Percentiles rank a stretch among this genome's conserved stretches.
These are phyloP conservation scores for Aplosporella prunicola DNA, from an alignment of 2,329 filamentous ascomycete species.

Conservation along the genomic window DNA sequence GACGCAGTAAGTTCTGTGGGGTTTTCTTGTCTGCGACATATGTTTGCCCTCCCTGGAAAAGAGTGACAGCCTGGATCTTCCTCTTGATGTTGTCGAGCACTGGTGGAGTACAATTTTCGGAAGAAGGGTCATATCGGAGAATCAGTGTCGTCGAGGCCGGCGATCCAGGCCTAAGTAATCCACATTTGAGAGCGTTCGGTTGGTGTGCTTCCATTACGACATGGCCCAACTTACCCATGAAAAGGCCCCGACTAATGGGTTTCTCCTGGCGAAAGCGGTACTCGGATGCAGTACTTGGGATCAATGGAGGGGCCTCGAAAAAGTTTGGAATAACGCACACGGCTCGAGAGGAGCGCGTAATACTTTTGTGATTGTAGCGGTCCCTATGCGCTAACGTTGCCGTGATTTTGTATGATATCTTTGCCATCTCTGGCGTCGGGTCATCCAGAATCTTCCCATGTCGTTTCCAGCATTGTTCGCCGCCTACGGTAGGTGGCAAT, in stretches of 20 bases:
- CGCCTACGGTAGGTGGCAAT: background rate
- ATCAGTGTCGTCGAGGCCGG: background rate
- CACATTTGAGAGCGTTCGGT: background rate
- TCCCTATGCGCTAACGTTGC: background rate
- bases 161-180: background rate
- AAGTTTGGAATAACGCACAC: background rate
- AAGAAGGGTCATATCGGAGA: background rate
- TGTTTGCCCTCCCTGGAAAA: background rate
- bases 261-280: constrained; percentile 5
- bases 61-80: background rate
- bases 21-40: background rate
- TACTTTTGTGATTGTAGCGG: too few species aligned
- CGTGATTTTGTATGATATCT: background rate
- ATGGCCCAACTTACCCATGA: background rate
- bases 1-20: too few species aligned
- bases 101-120: background rate
- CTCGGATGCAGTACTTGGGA: background rate
- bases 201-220: background rate
- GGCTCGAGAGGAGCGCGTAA: background rate
- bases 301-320: background rate
- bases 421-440: constrained; percentile 1
- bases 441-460: background rate
- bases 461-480: background rate
- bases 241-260: background rate
- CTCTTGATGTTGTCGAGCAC: background rate